Evolutionary conservation across 495 filamentous ascomycete species (phyloP).

Genomic region (Pyronema domesticum): DNA sequence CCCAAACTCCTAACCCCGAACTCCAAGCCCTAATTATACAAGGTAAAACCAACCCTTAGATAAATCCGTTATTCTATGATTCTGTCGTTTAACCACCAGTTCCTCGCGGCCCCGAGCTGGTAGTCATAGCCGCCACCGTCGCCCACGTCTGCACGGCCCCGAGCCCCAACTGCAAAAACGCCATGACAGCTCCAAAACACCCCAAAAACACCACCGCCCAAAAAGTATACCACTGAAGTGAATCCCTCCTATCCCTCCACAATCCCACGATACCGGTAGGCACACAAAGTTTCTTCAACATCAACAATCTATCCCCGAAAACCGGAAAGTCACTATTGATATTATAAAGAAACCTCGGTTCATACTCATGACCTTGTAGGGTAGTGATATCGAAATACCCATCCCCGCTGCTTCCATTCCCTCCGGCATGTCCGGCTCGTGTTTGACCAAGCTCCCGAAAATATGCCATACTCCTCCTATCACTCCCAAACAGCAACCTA

Average conservation of each 20-base stretch:
- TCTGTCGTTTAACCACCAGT: too few species aligned
- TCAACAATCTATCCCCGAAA: slow-evolving; percentile 7
- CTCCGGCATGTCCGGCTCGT: neutral
- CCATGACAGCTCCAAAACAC: slow-evolving; percentile 2
- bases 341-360: slow-evolving; percentile 7
- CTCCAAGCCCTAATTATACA: too few species aligned
- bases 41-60: too few species aligned
- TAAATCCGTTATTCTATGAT: too few species aligned
- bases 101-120: too few species aligned
- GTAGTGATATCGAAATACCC: slow-evolving; percentile 6
- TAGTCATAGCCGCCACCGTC: neutral
- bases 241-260: slow-evolving; percentile 16
- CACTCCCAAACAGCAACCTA: slow-evolving; percentile 4
- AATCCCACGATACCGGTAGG: slow-evolving; percentile 11
- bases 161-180: slow-evolving; percentile 2
- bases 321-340: slow-evolving; percentile 13
- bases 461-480: neutral
- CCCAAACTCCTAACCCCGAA: too few species aligned
- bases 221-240: slow-evolving; percentile 22
- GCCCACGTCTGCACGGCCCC: neutral
- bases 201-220: slow-evolving; percentile 18
- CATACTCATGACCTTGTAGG: neutral
- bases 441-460: slow-evolving; percentile 1
- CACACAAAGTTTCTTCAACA: neutral
- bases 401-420: too few species aligned